Conservation (phyloP, 345 rosid species). For the Corymbia maculata region DNA sequence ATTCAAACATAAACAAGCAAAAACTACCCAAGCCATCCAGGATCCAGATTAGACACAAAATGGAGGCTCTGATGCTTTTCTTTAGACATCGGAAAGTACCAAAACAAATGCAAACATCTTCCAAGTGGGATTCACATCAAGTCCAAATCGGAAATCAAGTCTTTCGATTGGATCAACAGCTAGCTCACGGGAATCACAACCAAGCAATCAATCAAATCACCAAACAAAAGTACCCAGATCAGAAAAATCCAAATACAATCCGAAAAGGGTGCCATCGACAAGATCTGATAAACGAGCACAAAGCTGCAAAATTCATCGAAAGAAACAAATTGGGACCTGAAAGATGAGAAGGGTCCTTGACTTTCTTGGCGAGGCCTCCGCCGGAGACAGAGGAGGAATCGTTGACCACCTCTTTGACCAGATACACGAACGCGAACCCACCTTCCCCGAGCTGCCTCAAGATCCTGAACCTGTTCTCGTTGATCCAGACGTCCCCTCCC, state of each 20-base stretch:
- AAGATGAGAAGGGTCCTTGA: slow-evolving; percentile 84
- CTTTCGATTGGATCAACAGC: neutral
- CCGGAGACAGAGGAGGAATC: slow-evolving; percentile 47
- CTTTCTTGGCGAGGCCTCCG: slow-evolving; percentile 67
- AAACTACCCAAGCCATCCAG: neutral
- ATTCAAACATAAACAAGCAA: neutral
- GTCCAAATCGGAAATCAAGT: neutral
- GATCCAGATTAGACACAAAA: neutral
- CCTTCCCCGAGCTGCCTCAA: slow-evolving; percentile 97
- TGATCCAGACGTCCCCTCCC: slow-evolving; percentile 97
- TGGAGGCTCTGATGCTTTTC: neutral
- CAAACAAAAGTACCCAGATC: neutral
- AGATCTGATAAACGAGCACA: neutral
- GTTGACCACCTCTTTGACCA: slow-evolving; percentile 68
- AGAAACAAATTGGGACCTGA: slow-evolving; percentile 39
- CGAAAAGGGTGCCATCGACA: neutral
- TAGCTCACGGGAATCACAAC: neutral
- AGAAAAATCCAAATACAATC: neutral
- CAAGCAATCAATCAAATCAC: neutral
- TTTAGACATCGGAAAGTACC: neutral
- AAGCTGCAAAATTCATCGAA: neutral
- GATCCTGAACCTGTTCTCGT: slow-evolving; percentile 83
- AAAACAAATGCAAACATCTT: neutral
- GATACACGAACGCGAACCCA: slow-evolving; percentile 78
- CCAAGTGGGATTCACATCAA: neutral